A percentile compares a stretch with the other conserved stretches of the same genome.
Conservation (phyloP, 352 stramenopile species). For the Phytopythium litorale region DNA sequence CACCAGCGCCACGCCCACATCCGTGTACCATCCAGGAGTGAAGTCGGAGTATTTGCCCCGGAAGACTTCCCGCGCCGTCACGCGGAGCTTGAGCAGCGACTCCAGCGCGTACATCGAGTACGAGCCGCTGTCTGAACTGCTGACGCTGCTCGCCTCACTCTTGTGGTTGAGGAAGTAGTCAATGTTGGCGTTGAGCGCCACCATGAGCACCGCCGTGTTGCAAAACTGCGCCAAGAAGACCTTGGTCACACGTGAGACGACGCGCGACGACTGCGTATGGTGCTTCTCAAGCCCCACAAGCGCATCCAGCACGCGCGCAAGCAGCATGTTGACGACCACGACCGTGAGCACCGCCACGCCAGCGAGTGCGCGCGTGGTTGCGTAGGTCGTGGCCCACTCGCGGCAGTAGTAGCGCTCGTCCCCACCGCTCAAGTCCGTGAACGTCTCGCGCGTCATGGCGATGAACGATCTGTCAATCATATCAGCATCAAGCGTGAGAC, state of each 20-base stretch:
- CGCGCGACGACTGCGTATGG: conserved; percentile 67
- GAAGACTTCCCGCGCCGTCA: conserved; percentile 2
- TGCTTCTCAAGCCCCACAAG: conserved; percentile 76
- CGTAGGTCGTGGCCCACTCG: conserved; percentile 63
- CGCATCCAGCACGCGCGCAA: conserved; percentile 60
- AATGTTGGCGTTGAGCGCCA: conserved; percentile 80
- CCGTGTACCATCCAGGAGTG: conserved; percentile 68
- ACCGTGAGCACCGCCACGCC: conserved; percentile 65
- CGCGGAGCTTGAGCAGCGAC: conserved; percentile 36
- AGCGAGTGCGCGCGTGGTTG: conserved; percentile 63
- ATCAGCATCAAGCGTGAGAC: not conserved
- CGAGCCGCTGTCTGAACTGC: conserved; percentile 11
- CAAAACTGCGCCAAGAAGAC: conserved; percentile 79
- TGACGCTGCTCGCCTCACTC: not conserved
- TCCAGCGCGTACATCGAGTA: conserved; percentile 22
- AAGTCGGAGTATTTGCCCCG: conserved; percentile 81
- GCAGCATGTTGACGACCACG: conserved; percentile 61
- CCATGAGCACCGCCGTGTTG: conserved; percentile 74
- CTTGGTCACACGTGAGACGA: conserved; percentile 73
- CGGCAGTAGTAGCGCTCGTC: conserved; percentile 48
- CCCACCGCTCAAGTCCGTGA: conserved; percentile 30
- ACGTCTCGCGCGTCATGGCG: conserved; percentile 57
- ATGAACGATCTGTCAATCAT: conserved; percentile 36
- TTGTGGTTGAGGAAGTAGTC: conserved; percentile 45
- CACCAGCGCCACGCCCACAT: conserved; percentile 76